Evolutionary conservation across 495 filamentous ascomycete species (phyloP).

Genomic region (Chaetomium fimeti): DNA sequence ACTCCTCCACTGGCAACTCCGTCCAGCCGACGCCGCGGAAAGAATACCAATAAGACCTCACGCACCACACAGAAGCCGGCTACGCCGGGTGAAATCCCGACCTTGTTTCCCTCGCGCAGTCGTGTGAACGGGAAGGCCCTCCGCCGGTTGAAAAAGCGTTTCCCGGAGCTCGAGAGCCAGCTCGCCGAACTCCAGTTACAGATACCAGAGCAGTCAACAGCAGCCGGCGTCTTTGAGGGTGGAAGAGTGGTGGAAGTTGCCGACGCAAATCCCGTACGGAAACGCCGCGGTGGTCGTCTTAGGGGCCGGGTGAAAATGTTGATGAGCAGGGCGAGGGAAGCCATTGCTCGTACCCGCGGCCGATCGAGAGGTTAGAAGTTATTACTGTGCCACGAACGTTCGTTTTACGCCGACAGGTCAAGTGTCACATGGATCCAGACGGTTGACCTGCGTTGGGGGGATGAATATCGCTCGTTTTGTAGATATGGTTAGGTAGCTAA

Average conservation of each 20-base stretch:
- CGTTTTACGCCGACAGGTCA: too few relatives aligned
- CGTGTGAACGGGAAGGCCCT: constrained; percentile 21
- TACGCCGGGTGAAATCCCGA: constrained; percentile 12
- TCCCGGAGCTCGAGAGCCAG: constrained; percentile 28
- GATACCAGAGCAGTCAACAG: constrained; percentile 1
- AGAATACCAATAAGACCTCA: background rate
- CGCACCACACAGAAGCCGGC: background rate
- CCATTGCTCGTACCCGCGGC: constrained; percentile 19
- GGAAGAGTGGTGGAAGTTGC: too few relatives aligned
- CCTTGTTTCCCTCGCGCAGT: constrained; percentile 19
- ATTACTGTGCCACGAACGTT: background rate
- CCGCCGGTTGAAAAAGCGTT: constrained; percentile 26
- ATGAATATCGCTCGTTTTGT: background rate
- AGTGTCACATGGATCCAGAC: background rate
- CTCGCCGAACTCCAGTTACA: constrained; percentile 24
- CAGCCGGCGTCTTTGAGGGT: background rate
- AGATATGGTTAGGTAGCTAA: background rate
- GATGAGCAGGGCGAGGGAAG: constrained; percentile 29
- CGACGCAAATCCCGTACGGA: too few relatives aligned
- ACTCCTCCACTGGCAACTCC: constrained; percentile 3
- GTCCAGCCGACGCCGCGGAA: background rate
- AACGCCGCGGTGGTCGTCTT: constrained; percentile 2
- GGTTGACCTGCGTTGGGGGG: background rate
- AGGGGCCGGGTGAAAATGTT: constrained; percentile 29
- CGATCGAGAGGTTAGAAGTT: background rate